phyloP scores from a whole-genome alignment of 495 filamentous ascomycete genomes.

The Clavariopsis aquatica region DNA sequence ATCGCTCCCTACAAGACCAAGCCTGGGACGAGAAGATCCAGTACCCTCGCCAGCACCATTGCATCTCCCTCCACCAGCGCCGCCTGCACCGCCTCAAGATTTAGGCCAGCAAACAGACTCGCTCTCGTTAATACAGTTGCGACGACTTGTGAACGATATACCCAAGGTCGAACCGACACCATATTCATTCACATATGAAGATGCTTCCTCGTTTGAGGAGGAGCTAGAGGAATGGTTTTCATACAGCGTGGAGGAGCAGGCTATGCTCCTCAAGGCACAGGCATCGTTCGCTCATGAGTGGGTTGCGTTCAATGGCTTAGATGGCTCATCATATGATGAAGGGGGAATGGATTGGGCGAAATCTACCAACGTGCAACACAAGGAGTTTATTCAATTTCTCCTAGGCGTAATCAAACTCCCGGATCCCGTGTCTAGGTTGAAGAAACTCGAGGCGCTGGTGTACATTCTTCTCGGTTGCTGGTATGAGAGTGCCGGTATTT shows the following conservation, averaged over 20 bases:
- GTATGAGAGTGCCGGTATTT: constrained; percentile 66
- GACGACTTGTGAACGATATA: constrained; percentile 76
- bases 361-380: constrained; percentile 43
- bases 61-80: constrained; percentile 61
- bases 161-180: constrained; percentile 74
- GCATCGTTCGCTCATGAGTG: constrained; percentile 69
- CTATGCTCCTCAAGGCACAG: constrained; percentile 66
- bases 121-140: constrained; percentile 78
- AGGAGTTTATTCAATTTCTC: constrained; percentile 40
- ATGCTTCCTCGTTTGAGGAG: constrained; percentile 74
- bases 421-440: constrained; percentile 37
- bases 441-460: constrained; percentile 69
- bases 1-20: constrained; percentile 50
- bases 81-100: constrained; percentile 53
- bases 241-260: constrained; percentile 77
- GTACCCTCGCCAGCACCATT: constrained; percentile 56
- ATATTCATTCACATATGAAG: constrained; percentile 93
- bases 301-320: constrained; percentile 50
- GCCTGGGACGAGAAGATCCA: constrained; percentile 56
- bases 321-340: constrained; percentile 40
- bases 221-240: constrained; percentile 97
- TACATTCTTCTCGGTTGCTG: constrained; percentile 79
- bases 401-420: constrained; percentile 20
- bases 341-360: constrained; percentile 54
- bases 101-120: constrained; percentile 64